Percentiles rank a stretch among this genome's conserved stretches.
phyloP scores from a whole-genome alignment of 257 asterid genomes.

The Ajuga chamaepitys region DNA sequence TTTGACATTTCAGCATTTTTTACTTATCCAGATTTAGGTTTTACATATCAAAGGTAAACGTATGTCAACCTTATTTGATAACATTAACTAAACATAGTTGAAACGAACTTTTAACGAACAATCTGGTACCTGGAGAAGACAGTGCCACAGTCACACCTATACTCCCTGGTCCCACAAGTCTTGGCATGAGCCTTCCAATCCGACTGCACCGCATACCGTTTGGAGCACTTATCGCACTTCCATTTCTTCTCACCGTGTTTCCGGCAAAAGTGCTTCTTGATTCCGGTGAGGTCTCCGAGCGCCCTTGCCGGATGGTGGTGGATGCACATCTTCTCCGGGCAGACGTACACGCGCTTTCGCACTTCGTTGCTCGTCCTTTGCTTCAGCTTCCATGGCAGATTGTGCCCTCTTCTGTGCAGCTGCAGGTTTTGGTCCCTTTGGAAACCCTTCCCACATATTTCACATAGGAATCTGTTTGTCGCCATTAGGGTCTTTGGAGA shows the following conservation, averaged over 20 bases:
- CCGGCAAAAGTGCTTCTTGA: constrained; percentile 75
- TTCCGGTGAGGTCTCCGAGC: constrained; percentile 77
- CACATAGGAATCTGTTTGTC: constrained; percentile 75
- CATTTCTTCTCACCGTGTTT: constrained; percentile 91
- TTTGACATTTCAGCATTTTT: too few relatives aligned
- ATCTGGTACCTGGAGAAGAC: constrained; percentile 84
- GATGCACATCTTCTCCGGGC: constrained; percentile 82
- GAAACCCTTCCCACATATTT: constrained; percentile 85
- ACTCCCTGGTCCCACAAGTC: constrained; percentile 81
- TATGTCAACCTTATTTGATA: too few relatives aligned
- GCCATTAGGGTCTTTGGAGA: constrained; percentile 90
- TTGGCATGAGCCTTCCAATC: constrained; percentile 88
- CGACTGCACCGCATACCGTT: constrained; percentile 79
- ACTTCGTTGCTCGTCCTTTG: constrained; percentile 52
- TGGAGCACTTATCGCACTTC: constrained; percentile 82
- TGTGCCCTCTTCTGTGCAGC: constrained; percentile 44
- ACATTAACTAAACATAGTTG: too few relatives aligned
- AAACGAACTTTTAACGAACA: too few relatives aligned
- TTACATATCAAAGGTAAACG: too few relatives aligned
- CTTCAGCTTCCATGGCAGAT: constrained; percentile 22
- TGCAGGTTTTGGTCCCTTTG: constrained; percentile 83
- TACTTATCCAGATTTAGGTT: too few relatives aligned
- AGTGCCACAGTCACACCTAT: constrained; percentile 80
- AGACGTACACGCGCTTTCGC: constrained; percentile 66
- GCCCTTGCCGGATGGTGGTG: constrained; percentile 80